Conservation (phyloP, 352 stramenopile genomes). For the Plasmopara viticola region DNA sequence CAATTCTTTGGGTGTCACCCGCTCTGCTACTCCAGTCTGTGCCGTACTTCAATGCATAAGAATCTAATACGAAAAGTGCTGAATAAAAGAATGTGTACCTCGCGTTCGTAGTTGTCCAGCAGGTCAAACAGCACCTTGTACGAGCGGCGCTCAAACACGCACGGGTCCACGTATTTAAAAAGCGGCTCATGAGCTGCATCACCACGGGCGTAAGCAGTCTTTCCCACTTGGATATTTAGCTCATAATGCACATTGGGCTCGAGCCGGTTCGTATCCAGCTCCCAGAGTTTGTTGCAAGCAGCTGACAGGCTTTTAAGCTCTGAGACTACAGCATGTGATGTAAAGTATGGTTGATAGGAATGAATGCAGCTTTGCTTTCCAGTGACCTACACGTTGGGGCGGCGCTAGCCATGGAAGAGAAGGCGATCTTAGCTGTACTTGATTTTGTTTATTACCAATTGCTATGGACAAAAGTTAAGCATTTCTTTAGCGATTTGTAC, state of each 20-base stretch:
- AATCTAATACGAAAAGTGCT: not conserved
- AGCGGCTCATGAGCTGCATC: slow-evolving; percentile 86
- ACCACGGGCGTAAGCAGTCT: slow-evolving; percentile 83
- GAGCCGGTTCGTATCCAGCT: slow-evolving; percentile 82
- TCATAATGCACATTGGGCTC: slow-evolving; percentile 87
- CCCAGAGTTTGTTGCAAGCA: slow-evolving; percentile 88
- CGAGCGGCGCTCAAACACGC: slow-evolving; percentile 86
- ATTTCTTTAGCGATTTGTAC: too few species aligned
- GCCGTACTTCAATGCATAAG: not conserved
- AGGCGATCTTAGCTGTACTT: too few species aligned
- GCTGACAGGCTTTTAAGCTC: slow-evolving; percentile 61
- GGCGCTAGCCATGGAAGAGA: slow-evolving; percentile 25
- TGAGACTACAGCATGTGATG: slow-evolving; percentile 13
- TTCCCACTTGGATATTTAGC: slow-evolving; percentile 91
- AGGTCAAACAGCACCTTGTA: slow-evolving; percentile 88
- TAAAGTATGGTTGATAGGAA: not conserved
- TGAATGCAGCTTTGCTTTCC: not conserved
- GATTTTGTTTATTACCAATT: too few species aligned
- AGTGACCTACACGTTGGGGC: slow-evolving; percentile 38
- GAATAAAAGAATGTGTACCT: slow-evolving; percentile 25
- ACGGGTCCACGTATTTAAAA: slow-evolving; percentile 86
- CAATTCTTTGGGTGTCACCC: slow-evolving; percentile 80
- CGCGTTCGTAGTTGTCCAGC: slow-evolving; percentile 87
- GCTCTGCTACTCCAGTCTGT: slow-evolving; percentile 83
- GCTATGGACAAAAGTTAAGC: too few species aligned